Conservation (phyloP, 2,329 filamentous ascomycete species). For the Ilyonectria destructans region DNA sequence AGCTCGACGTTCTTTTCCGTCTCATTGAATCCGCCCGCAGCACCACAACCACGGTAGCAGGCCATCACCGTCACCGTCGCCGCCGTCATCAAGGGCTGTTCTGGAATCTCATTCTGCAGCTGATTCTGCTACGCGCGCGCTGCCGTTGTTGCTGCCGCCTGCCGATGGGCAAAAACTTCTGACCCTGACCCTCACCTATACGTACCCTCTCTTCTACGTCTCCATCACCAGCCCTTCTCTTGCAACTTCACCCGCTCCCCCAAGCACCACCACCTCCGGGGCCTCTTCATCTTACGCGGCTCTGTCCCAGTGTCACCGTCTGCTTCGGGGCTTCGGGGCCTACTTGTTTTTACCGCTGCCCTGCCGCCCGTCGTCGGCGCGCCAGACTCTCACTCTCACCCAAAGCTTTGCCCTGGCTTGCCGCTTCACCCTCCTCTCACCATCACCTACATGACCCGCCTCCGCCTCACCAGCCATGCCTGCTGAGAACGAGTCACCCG, state of each 20-base stretch:
- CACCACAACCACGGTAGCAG: slow-evolving; percentile 34
- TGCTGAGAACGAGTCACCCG: slow-evolving; percentile 57
- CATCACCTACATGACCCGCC: slow-evolving; percentile 52
- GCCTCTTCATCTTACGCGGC: slow-evolving; percentile 20
- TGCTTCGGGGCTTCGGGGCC: slow-evolving; percentile 18
- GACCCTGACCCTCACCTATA: slow-evolving; percentile 49
- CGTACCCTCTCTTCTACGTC: slow-evolving; percentile 44
- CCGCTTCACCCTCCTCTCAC: slow-evolving; percentile 32
- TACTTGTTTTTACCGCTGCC: slow-evolving; percentile 18
- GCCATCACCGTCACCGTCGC: slow-evolving; percentile 34
- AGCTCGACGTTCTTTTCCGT: slow-evolving; percentile 45
- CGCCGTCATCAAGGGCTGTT: slow-evolving; percentile 24
- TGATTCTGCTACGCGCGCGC: slow-evolving; percentile 36
- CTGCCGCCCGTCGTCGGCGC: slow-evolving; percentile 26
- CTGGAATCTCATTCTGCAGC: slow-evolving; percentile 31
- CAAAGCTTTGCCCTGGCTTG: slow-evolving; percentile 38
- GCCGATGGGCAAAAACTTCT: slow-evolving; percentile 48
- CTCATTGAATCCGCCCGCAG: slow-evolving; percentile 40
- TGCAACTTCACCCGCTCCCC: slow-evolving; percentile 32
- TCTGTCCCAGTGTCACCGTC: slow-evolving; percentile 9
- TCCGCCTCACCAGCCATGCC: slow-evolving; percentile 54
- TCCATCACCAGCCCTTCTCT: slow-evolving; percentile 38
- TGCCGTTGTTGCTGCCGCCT: slow-evolving; percentile 43
- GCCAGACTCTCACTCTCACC: slow-evolving; percentile 29
- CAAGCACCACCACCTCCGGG: slow-evolving; percentile 12